Evolutionary conservation across 108 stramenopile genomes (phyloP).

Genomic region (Nitzschia sp.): DNA sequence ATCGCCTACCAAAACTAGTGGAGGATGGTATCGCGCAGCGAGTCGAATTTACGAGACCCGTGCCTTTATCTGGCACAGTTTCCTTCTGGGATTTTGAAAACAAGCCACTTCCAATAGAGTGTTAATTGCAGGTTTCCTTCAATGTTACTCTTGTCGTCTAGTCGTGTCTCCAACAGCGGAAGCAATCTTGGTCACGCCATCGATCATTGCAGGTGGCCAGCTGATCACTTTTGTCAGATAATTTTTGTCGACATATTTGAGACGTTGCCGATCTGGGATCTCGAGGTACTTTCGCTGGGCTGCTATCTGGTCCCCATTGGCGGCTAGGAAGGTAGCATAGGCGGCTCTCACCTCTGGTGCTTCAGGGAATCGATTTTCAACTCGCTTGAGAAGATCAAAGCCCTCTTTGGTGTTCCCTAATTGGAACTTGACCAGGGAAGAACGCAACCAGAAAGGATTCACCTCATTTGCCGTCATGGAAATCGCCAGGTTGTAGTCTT

Average conservation of each 20-base stretch:
- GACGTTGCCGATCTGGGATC: constrained; percentile 75
- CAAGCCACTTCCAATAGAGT: constrained; percentile 17
- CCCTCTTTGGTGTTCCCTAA: constrained; percentile 63
- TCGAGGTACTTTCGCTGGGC: constrained; percentile 80
- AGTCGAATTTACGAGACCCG: constrained; percentile 27
- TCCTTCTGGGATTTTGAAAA: constrained; percentile 48
- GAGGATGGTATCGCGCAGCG: constrained; percentile 35
- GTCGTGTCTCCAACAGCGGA: constrained; percentile 40
- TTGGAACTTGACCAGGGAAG: constrained; percentile 80
- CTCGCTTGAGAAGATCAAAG: constrained; percentile 72
- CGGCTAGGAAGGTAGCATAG: constrained; percentile 65
- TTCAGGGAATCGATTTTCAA: constrained; percentile 87
- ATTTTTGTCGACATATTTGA: constrained; percentile 57
- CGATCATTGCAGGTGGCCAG: constrained; percentile 79
- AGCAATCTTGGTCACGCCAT: constrained; percentile 51
- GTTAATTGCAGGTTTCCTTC: neutral
- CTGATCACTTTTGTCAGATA: constrained; percentile 62
- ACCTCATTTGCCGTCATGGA: constrained; percentile 88
- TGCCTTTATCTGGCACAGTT: constrained; percentile 38
- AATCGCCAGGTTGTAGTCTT: constrained; percentile 71
- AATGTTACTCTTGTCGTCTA: constrained; percentile 1
- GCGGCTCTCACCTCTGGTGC: constrained; percentile 85
- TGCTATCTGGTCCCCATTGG: constrained; percentile 64
- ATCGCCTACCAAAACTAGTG: constrained; percentile 59
- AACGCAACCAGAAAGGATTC: constrained; percentile 81